Evolutionary conservation across 108 stramenopile species (phyloP), one percentile per base, ranked within the genome.

Genomic region (Seminavis robusta): DNA sequence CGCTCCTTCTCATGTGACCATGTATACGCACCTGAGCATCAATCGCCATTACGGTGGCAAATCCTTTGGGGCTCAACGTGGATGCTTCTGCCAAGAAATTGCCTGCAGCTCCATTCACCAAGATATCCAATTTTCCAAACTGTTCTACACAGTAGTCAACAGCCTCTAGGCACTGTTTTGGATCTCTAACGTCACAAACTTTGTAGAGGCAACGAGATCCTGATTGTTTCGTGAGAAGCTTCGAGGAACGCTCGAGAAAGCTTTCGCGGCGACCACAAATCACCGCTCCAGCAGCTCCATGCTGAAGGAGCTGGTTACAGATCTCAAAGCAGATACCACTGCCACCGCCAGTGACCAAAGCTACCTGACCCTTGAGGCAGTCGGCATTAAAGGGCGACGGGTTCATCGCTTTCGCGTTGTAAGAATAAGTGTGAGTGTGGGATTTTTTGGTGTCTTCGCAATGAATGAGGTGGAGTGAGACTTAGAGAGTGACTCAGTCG

Each of bases 41-140:
- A 45, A 96, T 96, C 19, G 92, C 92, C 88, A 96, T 86, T 1
- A 96, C 95, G 28, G 95, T 96, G 25, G 80, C 74, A 67, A 86
- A 88, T 30, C 89, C 95, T 67, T 94, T 95, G n/a, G 94, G 90
- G 28, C 55, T 75, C 30, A 96, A 65, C 39, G 69, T 72, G 43
- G 83, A 65, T 2, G 92, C 95, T 45, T 84, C 77, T 1, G 90
- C 81, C 13, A 96, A 65, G 65, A 96, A 96, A 58, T 96, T 96
- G 29, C 95, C 95, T 0, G 95, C 95, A 1, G 95, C 95, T 16
- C 84, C 88, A 61, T 94, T 91, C 15, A 94, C 71, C 28, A 94
- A 51, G 57, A 94, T 86, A 72, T 86, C 86, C n/a, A 90, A 55
- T 39, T 67, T 56, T 13, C 88, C 88, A 70, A 71, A 88, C 24